phyloP scores from a whole-genome alignment of 2,329 filamentous ascomycete genomes.

The Exophiala xenobiotica region DNA sequence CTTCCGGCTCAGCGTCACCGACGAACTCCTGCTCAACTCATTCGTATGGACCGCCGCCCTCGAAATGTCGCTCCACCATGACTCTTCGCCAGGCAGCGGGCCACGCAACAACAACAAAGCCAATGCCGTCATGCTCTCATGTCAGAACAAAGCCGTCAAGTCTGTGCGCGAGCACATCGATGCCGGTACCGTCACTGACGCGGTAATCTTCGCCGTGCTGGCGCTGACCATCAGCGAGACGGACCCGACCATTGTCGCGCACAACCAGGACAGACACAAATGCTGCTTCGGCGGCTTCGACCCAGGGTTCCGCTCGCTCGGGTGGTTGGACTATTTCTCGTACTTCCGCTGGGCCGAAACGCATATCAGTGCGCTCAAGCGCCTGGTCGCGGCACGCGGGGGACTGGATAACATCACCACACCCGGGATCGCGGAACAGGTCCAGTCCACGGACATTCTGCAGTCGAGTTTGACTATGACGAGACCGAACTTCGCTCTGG shows the following conservation, averaged over 20 bases:
- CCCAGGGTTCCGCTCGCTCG: constrained; percentile 13
- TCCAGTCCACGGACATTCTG: constrained; percentile 17
- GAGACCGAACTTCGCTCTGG: constrained; percentile 8
- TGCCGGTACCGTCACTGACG: constrained; percentile 1
- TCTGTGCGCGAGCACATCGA: constrained; percentile 12
- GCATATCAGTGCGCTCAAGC: constrained; percentile 6
- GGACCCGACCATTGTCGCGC: constrained; percentile 1
- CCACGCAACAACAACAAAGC: no score
- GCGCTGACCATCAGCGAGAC: constrained; percentile 14
- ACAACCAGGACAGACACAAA: background rate
- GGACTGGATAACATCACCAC: constrained; percentile 5
- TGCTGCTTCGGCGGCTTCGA: constrained; percentile 9
- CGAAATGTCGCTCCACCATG: constrained; percentile 16
- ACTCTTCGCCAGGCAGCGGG: background rate
- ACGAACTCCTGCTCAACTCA: constrained; percentile 11
- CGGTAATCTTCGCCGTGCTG: constrained; percentile 14
- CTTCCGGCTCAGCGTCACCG: constrained; percentile 15
- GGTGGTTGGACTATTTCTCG: constrained; percentile 13
- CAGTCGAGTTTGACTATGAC: constrained; percentile 8
- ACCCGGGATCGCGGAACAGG: constrained; percentile 13
- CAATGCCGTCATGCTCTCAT: constrained; percentile 15
- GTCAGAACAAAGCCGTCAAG: constrained; percentile 8
- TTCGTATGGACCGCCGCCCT: constrained; percentile 16
- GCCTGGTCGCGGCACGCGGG: constrained; percentile 8
- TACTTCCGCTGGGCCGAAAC: constrained; percentile 10